Evolutionary conservation across 345 rosid species (phyloP).

Genomic region (Moringa oleifera): DNA sequence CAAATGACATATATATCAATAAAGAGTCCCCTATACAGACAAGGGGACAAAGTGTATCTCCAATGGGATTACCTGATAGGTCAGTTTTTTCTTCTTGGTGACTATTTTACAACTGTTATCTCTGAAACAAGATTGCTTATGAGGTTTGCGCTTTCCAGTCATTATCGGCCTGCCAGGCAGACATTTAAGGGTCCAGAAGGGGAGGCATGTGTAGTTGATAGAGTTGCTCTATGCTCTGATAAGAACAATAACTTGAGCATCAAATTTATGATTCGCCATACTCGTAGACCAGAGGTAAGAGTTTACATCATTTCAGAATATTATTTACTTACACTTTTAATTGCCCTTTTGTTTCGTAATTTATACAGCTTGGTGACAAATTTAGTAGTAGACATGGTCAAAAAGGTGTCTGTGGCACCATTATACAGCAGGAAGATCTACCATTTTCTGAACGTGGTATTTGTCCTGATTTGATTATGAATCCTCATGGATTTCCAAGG

Average conservation of each 20-base stretch:
- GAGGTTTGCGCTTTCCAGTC: constrained; percentile 35
- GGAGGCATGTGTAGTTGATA: constrained; percentile 76
- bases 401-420: constrained; percentile 97
- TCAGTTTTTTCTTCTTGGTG: constrained; percentile 20
- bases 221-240: constrained; percentile 72
- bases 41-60: constrained; percentile 22
- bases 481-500: constrained; percentile 99
- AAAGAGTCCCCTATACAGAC: constrained; percentile 57
- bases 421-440: constrained; percentile 90
- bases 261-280: constrained; percentile 74
- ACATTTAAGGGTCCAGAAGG: constrained; percentile 70
- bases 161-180: constrained; percentile 48
- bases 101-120: constrained; percentile 5
- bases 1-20: constrained; percentile 56
- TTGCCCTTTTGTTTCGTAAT: constrained; percentile 8
- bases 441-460: constrained; percentile 96
- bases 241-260: constrained; percentile 40
- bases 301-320: constrained; percentile 5
- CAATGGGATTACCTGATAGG: constrained; percentile 41
- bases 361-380: constrained; percentile 78
- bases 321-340: constrained; percentile 10
- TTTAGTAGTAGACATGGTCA: constrained; percentile 99
- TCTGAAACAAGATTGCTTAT: constrained; percentile 6
- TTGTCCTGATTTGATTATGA: constrained; percentile 96
- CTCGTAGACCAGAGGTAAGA: constrained; percentile 92